These are phyloP conservation scores for Danielozyma ontarioensis DNA, from an alignment of 805 yeast species.

Conservation along the genomic window DNA sequence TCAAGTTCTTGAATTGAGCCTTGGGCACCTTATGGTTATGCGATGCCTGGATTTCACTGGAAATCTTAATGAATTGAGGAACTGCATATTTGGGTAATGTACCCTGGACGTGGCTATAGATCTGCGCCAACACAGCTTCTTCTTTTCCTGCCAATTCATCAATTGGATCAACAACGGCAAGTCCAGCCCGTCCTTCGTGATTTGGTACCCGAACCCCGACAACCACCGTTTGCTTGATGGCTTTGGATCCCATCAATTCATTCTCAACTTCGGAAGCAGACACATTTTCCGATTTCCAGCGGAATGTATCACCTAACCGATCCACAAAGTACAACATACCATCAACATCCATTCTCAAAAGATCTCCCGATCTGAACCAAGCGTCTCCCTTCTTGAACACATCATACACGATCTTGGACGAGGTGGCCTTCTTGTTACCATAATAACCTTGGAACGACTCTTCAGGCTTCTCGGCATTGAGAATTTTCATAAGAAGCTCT, in stretches of 20 bases:
- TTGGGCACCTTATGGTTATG: conserved; percentile 83
- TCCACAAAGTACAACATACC: conserved; percentile 81
- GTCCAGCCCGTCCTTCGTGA: conserved; percentile 94
- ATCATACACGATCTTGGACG: conserved; percentile 65
- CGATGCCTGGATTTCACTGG: conserved; percentile 51
- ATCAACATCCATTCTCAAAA: conserved; percentile 61
- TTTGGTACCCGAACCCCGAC: conserved; percentile 82
- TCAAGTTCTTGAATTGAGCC: conserved; percentile 61
- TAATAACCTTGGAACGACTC: conserved; percentile 85
- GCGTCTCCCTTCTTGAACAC: conserved; percentile 87
- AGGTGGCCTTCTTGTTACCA: conserved; percentile 74
- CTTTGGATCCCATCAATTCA: conserved; percentile 46
- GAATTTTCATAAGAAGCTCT: conserved; percentile 75
- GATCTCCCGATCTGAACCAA: conserved; percentile 85
- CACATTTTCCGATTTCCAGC: conserved; percentile 97
- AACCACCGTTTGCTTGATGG: conserved; percentile 66
- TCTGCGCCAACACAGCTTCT: conserved; percentile 18
- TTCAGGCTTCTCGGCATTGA: conserved; percentile 58
- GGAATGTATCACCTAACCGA: conserved; percentile 88
- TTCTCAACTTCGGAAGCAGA: conserved; percentile 91
- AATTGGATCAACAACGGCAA: conserved; percentile 64
- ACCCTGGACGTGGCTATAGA: conserved; percentile 22
- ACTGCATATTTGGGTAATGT: conserved; percentile 79
- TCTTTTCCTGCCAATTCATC: conserved; percentile 21
- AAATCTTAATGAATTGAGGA: conserved; percentile 76